Conservation (phyloP, 768 basidiomycete species). For the Rhizopogon salebrosus region DNA sequence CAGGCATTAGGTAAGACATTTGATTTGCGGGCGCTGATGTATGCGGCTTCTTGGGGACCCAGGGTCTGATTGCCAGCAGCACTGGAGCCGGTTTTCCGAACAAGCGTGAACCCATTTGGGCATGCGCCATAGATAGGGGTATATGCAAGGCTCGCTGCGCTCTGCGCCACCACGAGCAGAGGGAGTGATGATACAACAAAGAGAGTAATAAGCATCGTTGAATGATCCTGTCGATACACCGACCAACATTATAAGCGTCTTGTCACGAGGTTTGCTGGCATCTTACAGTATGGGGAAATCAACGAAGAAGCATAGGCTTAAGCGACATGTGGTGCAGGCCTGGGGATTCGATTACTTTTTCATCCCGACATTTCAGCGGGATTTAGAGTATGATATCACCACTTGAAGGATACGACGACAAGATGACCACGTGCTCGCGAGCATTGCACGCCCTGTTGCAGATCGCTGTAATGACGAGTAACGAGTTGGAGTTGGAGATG, state of each 20-base stretch:
- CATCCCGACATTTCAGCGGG: not conserved
- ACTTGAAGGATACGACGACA: not conserved
- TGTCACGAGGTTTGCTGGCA: not conserved
- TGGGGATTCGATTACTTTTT: not conserved
- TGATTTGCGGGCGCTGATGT: constrained; percentile 23
- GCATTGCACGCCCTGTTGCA: not conserved
- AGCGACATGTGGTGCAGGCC: not conserved
- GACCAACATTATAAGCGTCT: not conserved
- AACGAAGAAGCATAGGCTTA: not conserved
- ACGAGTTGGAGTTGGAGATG: not conserved
- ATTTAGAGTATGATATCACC: not conserved
- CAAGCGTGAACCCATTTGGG: constrained; percentile 3
- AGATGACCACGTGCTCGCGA: not conserved
- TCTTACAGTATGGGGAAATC: not conserved
- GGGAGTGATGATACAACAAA: constrained; percentile 2
- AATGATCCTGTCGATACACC: not conserved
- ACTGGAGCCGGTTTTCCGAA: constrained; percentile 1
- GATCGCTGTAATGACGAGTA: too few species aligned
- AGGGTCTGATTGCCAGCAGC: constrained; percentile 20
- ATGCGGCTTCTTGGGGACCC: constrained; percentile 23
- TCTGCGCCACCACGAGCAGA: not conserved
- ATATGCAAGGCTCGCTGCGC: constrained; percentile 4
- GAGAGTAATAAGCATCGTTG: constrained; percentile 4
- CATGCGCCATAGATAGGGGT: constrained; percentile 4
- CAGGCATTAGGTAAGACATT: constrained; percentile 30